These are phyloP conservation scores for Candida nitratophila DNA, from an alignment of 805 yeast genomes.

Conservation along the genomic window DNA sequence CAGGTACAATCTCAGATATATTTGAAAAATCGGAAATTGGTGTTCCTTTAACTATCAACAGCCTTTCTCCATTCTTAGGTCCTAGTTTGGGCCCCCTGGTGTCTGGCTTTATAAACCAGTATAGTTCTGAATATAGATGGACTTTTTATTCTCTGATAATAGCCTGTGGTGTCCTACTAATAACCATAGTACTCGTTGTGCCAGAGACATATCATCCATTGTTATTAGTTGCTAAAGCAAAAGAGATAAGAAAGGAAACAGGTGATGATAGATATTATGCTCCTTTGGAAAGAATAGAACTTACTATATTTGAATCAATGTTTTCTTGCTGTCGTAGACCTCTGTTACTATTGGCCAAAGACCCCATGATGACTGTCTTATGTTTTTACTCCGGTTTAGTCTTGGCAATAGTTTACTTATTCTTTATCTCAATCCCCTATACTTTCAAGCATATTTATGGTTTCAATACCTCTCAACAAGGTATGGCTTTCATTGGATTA, in stretches of 20 bases:
- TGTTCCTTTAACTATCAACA: conserved; percentile 59
- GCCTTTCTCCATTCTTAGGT: conserved; percentile 60
- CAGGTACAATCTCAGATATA: conserved; percentile 70
- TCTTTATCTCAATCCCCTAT: conserved; percentile 59
- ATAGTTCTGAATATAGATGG: conserved; percentile 59
- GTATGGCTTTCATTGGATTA: conserved; percentile 58
- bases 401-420: conserved; percentile 56
- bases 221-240: conserved; percentile 44
- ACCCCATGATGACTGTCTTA: conserved; percentile 49
- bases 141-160: conserved; percentile 57
- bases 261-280: conserved; percentile 32
- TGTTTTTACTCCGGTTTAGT: conserved; percentile 52
- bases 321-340: conserved; percentile 45
- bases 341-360: conserved; percentile 35
- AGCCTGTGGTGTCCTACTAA: conserved; percentile 30
- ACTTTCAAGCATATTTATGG: conserved; percentile 47
- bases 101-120: conserved; percentile 54
- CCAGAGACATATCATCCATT: conserved; percentile 46
- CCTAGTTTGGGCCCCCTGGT: conserved; percentile 65
- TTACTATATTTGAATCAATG: conserved; percentile 32
- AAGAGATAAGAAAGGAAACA: conserved; percentile 36
- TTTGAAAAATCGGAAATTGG: conserved; percentile 57
- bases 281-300: conserved; percentile 32
- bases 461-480: conserved; percentile 47
- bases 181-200: conserved; percentile 18